Percentiles rank a stretch among this genome's conserved stretches.
These are phyloP conservation scores for Pythium myriotylum DNA, from an alignment of 352 stramenopile species.

Conservation along the genomic window DNA sequence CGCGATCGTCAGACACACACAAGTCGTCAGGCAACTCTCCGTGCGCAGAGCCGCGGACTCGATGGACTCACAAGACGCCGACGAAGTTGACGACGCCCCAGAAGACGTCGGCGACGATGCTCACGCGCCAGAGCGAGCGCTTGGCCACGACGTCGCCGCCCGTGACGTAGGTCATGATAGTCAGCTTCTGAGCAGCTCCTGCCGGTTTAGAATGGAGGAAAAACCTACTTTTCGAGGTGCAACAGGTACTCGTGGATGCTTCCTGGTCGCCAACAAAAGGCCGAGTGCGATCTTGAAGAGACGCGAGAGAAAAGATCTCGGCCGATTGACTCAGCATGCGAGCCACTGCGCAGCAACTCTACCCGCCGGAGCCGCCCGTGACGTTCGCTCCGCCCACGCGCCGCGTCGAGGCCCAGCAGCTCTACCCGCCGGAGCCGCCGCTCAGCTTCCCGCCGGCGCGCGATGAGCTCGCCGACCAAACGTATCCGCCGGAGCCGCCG, in stretches of 20 bases:
- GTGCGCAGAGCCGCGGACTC: too few relatives aligned
- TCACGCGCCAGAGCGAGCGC: slow-evolving; percentile 67
- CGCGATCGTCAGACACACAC: too few relatives aligned
- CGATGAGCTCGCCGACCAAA: not conserved
- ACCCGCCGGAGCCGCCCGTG: slow-evolving; percentile 6
- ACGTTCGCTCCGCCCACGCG: not conserved
- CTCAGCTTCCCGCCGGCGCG: not conserved
- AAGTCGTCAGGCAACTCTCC: too few relatives aligned
- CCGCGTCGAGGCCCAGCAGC: not conserved
- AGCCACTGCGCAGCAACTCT: not conserved
- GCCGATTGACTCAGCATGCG: not conserved
- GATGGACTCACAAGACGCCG: slow-evolving; percentile 55
- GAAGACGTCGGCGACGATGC: slow-evolving; percentile 69
- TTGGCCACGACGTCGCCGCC: slow-evolving; percentile 66
- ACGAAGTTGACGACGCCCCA: slow-evolving; percentile 78
- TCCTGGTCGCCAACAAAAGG: too few relatives aligned
- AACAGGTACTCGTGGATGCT: too few relatives aligned
- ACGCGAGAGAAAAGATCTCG: not conserved
- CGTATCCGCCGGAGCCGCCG: not conserved
- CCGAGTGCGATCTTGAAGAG: too few relatives aligned
- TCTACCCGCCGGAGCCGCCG: slow-evolving; percentile 10
- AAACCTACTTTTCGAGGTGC: too few relatives aligned
- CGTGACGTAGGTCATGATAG: slow-evolving; percentile 74
- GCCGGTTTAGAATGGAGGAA: too few relatives aligned
- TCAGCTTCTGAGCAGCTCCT: too few relatives aligned